Evolutionary conservation across 441 rosid genomes (phyloP).

Genomic region (Brassica balearica): DNA sequence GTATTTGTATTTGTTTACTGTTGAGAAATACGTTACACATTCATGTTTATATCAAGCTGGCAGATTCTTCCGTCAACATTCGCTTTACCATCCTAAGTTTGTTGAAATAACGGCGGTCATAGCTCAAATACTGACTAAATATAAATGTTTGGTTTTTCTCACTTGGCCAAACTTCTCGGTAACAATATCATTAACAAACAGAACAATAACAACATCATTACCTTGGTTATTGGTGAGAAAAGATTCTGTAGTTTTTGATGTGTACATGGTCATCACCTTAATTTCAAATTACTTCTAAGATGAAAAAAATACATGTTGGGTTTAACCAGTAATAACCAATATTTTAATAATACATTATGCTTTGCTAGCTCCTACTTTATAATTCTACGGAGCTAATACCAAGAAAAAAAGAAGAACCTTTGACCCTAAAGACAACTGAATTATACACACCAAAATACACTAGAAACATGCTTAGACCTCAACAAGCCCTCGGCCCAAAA

Average conservation of each 20-base stretch:
- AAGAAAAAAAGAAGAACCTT: not conserved
- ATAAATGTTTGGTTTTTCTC: not conserved
- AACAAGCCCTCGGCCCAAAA: not conserved
- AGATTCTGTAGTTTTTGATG: no score
- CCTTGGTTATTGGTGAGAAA: no score
- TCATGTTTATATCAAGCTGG: not conserved
- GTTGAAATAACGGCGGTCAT: not conserved
- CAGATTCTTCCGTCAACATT: not conserved
- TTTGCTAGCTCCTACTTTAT: not conserved
- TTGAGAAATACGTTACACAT: not conserved
- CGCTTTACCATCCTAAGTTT: not conserved
- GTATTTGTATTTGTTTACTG: not conserved
- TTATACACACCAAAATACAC: not conserved
- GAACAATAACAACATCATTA: no score
- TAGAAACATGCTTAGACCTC: not conserved
- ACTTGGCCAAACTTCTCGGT: not conserved
- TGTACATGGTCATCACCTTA: no score
- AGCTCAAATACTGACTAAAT: not conserved
- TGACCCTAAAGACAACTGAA: not conserved
- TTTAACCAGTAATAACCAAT: not conserved
- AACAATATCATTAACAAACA: not conserved
- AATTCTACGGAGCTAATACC: not conserved
- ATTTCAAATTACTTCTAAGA: no score
- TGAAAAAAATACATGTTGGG: no score
- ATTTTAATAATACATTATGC: not conserved